These are phyloP conservation scores for Amesomyces nigricolor DNA, from an alignment of 2,329 filamentous ascomycete species.

Conservation along the genomic window DNA sequence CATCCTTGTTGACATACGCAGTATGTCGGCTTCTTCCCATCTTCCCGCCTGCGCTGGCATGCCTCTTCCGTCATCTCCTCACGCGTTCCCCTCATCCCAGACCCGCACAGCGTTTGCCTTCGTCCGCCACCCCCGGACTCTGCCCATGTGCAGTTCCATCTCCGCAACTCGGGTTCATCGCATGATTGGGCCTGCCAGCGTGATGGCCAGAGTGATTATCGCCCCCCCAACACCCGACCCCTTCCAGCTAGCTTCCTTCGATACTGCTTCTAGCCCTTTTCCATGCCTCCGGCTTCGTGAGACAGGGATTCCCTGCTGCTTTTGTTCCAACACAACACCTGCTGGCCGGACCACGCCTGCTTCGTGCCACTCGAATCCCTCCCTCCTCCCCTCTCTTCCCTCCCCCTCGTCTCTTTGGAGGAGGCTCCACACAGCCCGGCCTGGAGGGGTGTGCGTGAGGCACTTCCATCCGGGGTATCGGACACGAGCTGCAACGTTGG, in stretches of 20 bases:
- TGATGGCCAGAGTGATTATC: too few relatives aligned
- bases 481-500: conserved; percentile 5
- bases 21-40: too few relatives aligned
- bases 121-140: not conserved
- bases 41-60: not conserved
- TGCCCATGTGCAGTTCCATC: not conserved
- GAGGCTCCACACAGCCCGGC: not conserved
- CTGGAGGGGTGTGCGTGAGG: not conserved
- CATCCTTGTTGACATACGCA: too few relatives aligned
- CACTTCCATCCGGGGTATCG: not conserved
- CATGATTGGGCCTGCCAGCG: not conserved
- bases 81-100: not conserved
- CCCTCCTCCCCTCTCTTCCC: not conserved
- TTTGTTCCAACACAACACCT: not conserved
- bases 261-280: conserved; percentile 24
- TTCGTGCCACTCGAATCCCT: not conserved
- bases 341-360: not conserved
- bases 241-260: conserved; percentile 16
- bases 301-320: not conserved
- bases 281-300: conserved; percentile 8
- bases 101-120: not conserved
- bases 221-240: not conserved
- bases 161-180: not conserved
- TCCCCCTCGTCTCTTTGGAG: not conserved
- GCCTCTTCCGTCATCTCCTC: conserved; percentile 1